Percentiles rank a stretch among this genome's conserved stretches.
Evolutionary conservation across 75 land plant species (phyloP).

Genomic region (Larix kaempferi): DNA sequence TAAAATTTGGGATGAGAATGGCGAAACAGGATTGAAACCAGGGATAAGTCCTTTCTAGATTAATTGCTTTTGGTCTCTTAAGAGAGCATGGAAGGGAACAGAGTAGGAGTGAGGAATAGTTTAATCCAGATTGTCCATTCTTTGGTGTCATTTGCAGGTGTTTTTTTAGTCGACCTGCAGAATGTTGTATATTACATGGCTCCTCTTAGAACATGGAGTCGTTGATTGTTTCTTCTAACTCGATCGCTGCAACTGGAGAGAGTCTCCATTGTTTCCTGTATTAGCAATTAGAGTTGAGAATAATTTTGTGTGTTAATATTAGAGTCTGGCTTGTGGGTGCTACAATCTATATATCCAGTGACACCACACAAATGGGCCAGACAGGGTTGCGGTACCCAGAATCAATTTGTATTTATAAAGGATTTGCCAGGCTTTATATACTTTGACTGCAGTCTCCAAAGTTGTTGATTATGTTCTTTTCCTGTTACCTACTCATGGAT

Average conservation of each 20-base stretch:
- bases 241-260: background rate
- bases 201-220: background rate
- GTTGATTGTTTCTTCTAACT: background rate
- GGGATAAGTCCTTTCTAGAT: background rate
- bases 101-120: slow-evolving; percentile 2
- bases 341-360: background rate
- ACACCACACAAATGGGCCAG: background rate
- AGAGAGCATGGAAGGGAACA: background rate
- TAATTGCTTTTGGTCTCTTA: background rate
- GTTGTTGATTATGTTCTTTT: background rate
- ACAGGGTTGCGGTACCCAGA: background rate
- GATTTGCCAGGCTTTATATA: background rate
- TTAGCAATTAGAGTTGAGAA: background rate
- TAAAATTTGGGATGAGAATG: background rate
- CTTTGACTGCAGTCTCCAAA: background rate
- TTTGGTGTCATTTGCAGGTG: background rate
- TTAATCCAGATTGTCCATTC: background rate
- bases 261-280: background rate
- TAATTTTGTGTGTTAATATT: background rate
- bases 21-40: background rate
- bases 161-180: background rate
- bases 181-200: background rate
- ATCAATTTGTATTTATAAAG: background rate
- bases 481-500: background rate
- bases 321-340: background rate